phyloP scores from a whole-genome alignment of 129 eudicot species.

The Scalesia atractyloides region DNA sequence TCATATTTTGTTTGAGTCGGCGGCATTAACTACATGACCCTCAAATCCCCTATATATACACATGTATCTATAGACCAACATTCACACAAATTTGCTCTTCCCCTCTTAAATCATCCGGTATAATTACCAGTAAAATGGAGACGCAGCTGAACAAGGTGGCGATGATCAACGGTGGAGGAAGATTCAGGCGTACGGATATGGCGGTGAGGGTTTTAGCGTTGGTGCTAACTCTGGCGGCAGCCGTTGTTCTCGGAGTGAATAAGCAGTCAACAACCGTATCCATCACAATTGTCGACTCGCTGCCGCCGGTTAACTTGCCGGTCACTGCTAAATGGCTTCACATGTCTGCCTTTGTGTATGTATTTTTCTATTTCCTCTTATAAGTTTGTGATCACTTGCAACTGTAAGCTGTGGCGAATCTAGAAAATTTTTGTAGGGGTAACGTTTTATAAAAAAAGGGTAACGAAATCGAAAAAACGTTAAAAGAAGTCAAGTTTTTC shows the following conservation, averaged over 20 bases:
- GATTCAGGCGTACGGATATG: slow-evolving; percentile 36
- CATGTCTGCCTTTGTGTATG: slow-evolving; percentile 83
- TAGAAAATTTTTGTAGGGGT: too few relatives aligned
- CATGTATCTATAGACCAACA: neutral
- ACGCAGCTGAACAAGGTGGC: slow-evolving; percentile 27
- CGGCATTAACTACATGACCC: too few relatives aligned
- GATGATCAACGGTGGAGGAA: slow-evolving; percentile 19
- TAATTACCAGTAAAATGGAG: slow-evolving; percentile 14
- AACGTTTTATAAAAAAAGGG: too few relatives aligned
- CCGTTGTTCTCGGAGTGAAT: slow-evolving; percentile 56
- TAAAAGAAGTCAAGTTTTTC: too few relatives aligned
- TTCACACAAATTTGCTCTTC: neutral
- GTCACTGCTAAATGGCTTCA: slow-evolving; percentile 66
- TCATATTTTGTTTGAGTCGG: slow-evolving; percentile 11
- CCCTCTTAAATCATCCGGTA: too few relatives aligned
- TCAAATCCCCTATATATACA: slow-evolving; percentile 15
- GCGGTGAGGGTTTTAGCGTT: slow-evolving; percentile 54
- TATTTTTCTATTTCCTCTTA: neutral
- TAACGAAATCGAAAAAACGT: too few relatives aligned
- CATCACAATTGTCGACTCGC: slow-evolving; percentile 37
- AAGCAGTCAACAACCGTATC: slow-evolving; percentile 47
- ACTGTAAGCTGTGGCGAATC: too few relatives aligned
- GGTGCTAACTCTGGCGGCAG: slow-evolving; percentile 49
- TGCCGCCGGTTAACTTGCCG: slow-evolving; percentile 64
- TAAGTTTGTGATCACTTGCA: neutral